These are phyloP conservation scores for Aegilops umbellulata DNA, from an alignment of 176 grass and related monocot species.

Conservation along the genomic window DNA sequence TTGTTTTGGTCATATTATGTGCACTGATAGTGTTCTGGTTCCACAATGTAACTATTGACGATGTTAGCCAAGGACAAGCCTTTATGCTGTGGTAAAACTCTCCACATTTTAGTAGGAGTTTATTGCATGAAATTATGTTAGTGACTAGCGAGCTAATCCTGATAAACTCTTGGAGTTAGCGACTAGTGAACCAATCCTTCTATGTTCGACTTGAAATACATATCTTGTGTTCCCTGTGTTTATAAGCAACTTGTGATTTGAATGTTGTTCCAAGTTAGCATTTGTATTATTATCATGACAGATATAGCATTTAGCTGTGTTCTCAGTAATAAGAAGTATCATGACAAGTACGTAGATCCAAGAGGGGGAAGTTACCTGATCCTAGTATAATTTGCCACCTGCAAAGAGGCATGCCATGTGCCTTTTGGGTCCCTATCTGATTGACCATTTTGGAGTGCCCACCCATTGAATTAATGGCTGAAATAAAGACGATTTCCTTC, in stretches of 20 bases:
- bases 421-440: constrained; percentile 40
- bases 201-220: background rate
- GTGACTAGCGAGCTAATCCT: background rate
- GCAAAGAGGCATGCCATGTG: constrained; percentile 32
- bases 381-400: constrained; percentile 13
- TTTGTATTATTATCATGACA: background rate
- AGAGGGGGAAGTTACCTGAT: constrained; percentile 19
- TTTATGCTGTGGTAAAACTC: background rate
- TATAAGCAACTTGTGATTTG: background rate
- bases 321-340: background rate
- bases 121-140: constrained; percentile 6
- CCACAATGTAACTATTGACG: background rate
- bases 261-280: background rate
- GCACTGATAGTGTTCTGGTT: background rate
- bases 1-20: background rate
- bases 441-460: constrained; percentile 11
- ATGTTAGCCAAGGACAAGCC: background rate
- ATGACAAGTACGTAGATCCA: background rate
- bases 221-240: background rate
- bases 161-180: background rate
- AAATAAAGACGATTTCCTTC: background rate
- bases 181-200: background rate
- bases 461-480: constrained; percentile 8
- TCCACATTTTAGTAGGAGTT: background rate
- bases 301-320: background rate